A percentile compares a stretch with the other conserved stretches of the same genome.
These are phyloP conservation scores for Petunia axillaris DNA, from an alignment of 257 asterid genomes.

Conservation along the genomic window DNA sequence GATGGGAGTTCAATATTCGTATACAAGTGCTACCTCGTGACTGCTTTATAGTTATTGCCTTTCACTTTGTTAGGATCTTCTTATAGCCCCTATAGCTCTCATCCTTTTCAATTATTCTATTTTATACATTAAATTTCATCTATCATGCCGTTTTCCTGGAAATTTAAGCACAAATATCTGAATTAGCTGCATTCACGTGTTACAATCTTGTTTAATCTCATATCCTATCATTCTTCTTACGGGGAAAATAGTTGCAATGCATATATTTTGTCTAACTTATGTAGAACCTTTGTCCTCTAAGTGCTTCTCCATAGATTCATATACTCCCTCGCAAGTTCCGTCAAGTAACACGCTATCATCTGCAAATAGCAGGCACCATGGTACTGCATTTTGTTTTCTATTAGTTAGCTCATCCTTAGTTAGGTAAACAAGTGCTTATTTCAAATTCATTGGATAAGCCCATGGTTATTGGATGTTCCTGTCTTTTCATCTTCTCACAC, in stretches of 20 bases:
- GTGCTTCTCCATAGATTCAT: neutral
- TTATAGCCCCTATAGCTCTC: neutral
- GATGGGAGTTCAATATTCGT: neutral
- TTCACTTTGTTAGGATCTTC: too few species aligned
- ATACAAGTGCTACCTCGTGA: neutral
- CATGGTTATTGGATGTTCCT: neutral
- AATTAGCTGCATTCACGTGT: neutral
- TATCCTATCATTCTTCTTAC: neutral
- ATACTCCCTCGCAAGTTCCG: neutral
- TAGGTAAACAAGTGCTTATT: neutral
- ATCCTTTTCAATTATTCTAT: neutral
- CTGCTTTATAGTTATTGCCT: neutral
- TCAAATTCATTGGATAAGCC: neutral
- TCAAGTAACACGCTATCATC: neutral
- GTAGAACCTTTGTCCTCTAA: neutral
- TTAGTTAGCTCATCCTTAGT: slow-evolving; percentile 4
- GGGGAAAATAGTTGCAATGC: neutral
- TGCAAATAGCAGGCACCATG: neutral
- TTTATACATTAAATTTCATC: neutral
- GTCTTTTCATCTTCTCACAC: neutral
- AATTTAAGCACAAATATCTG: neutral
- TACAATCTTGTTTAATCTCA: neutral
- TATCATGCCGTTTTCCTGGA: neutral
- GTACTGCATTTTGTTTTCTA: neutral
- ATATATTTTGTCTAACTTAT: too few species aligned